These are phyloP conservation scores for Mycena vitilis DNA, from an alignment of 768 basidiomycete species.

Conservation along the genomic window DNA sequence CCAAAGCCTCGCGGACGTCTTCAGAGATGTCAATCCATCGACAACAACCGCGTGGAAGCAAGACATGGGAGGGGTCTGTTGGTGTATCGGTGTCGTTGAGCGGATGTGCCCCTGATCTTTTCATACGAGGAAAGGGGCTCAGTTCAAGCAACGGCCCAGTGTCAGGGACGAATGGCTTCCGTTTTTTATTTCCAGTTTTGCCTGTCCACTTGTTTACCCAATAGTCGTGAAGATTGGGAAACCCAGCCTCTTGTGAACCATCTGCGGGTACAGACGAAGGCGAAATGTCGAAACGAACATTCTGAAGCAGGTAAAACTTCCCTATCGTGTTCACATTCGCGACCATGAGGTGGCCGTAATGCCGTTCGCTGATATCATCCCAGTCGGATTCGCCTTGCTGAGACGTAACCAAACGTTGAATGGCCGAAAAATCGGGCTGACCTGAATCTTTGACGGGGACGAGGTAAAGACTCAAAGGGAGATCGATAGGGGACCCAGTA, in stretches of 20 bases:
- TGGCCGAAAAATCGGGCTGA: slow-evolving; percentile 68
- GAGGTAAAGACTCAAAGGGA: slow-evolving; percentile 69
- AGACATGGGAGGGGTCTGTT: slow-evolving; percentile 39
- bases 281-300: slow-evolving; percentile 73
- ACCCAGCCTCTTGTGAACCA: slow-evolving; percentile 61
- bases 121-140: slow-evolving; percentile 53
- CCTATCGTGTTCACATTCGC: slow-evolving; percentile 68
- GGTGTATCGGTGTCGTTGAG: slow-evolving; percentile 33
- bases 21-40: slow-evolving; percentile 65
- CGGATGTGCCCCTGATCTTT: slow-evolving; percentile 50
- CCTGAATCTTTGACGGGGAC: slow-evolving; percentile 67
- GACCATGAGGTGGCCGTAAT: slow-evolving; percentile 64
- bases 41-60: slow-evolving; percentile 61
- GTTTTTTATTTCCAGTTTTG: slow-evolving; percentile 47
- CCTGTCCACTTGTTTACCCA: slow-evolving; percentile 67
- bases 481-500: slow-evolving; percentile 65
- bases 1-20: slow-evolving; percentile 62
- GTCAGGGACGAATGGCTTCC: slow-evolving; percentile 56
- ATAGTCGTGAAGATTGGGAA: slow-evolving; percentile 68
- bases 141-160: slow-evolving; percentile 76
- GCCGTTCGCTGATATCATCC: slow-evolving; percentile 59
- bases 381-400: slow-evolving; percentile 67
- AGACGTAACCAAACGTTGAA: slow-evolving; percentile 60
- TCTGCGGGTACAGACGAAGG: slow-evolving; percentile 67
- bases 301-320: slow-evolving; percentile 64